phyloP scores from a whole-genome alignment of 441 rosid species.

The Euphorbia celastroides region DNA sequence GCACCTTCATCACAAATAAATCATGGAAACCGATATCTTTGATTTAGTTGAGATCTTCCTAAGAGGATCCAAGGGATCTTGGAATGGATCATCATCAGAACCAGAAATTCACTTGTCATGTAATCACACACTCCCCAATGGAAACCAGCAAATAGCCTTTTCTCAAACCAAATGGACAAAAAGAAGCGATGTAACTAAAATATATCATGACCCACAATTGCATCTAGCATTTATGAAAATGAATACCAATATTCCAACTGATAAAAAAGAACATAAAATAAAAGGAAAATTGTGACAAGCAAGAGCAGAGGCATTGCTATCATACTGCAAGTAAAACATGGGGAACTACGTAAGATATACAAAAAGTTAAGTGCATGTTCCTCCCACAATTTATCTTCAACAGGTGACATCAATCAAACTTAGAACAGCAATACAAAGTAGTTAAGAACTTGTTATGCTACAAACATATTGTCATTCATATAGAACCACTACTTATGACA shows the following conservation, averaged over 20 bases:
- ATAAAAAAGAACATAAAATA: slow-evolving; percentile 12
- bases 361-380: neutral
- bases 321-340: neutral
- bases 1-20: slow-evolving; percentile 78
- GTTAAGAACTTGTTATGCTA: neutral
- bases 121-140: slow-evolving; percentile 28
- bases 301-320: neutral
- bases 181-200: slow-evolving; percentile 16
- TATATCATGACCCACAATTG: slow-evolving; percentile 17
- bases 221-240: slow-evolving; percentile 19
- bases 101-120: slow-evolving; percentile 27
- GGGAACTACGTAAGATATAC: neutral
- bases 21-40: slow-evolving; percentile 79
- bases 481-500: neutral
- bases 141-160: slow-evolving; percentile 8
- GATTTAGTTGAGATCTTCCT: slow-evolving; percentile 61
- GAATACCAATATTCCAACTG: slow-evolving; percentile 9
- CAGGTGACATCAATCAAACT: neutral
- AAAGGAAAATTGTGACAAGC: too few relatives aligned
- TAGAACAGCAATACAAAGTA: neutral
- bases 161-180: slow-evolving; percentile 7
- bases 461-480: neutral
- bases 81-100: slow-evolving; percentile 33
- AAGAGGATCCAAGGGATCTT: slow-evolving; percentile 40
- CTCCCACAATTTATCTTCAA: neutral